A percentile compares a stretch with the other conserved stretches of the same genome.
phyloP scores from a whole-genome alignment of 2,329 filamentous ascomycete genomes.

The Curvularia eragrostidis region DNA sequence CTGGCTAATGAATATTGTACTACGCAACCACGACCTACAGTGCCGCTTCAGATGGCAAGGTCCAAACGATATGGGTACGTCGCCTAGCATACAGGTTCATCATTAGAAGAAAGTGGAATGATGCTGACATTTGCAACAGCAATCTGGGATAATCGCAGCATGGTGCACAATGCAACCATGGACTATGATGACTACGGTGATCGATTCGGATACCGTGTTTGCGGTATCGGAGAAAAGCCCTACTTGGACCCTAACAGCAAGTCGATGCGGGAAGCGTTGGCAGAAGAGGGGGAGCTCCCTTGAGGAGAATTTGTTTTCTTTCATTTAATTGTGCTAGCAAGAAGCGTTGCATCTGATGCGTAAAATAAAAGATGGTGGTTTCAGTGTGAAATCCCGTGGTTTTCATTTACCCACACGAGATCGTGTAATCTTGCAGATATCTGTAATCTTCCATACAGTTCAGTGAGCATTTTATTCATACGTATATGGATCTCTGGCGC shows the following conservation, averaged over 20 bases:
- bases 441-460: no score
- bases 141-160: slow-evolving; percentile 69
- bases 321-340: no score
- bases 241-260: slow-evolving; percentile 61
- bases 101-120: not conserved
- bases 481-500: no score
- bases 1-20: slow-evolving; percentile 11
- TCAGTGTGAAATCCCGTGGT: not conserved
- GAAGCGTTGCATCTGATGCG: no score
- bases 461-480: no score
- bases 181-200: slow-evolving; percentile 63
- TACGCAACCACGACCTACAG: slow-evolving; percentile 52
- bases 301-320: not conserved
- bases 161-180: slow-evolving; percentile 64
- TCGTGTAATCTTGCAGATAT: no score
- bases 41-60: slow-evolving; percentile 50
- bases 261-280: slow-evolving; percentile 53
- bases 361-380: not conserved
- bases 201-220: slow-evolving; percentile 60
- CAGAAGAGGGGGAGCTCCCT: slow-evolving; percentile 6
- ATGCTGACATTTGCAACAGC: slow-evolving; percentile 36
- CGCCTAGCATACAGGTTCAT: not conserved
- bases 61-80: slow-evolving; percentile 10
- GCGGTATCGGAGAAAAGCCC: slow-evolving; percentile 62
- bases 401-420: no score